These are phyloP conservation scores for Clitoria ternatea DNA, from an alignment of 306 rosid species.

Conservation along the genomic window DNA sequence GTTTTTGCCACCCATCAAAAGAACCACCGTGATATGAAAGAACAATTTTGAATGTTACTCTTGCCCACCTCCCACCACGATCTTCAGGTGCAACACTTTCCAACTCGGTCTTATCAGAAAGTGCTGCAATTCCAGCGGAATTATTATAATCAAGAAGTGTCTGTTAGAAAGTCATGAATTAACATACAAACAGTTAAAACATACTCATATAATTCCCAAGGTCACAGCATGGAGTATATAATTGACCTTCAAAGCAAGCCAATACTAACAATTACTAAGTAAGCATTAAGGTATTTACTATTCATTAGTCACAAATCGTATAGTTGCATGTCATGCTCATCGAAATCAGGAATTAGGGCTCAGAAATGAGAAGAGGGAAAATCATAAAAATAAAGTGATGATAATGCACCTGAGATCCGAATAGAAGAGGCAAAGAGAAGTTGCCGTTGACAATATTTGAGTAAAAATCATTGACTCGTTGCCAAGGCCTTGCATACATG, in stretches of 20 bases:
- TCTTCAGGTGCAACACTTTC: constrained; percentile 37
- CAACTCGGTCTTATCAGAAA: constrained; percentile 36
- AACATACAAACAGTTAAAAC: constrained; percentile 10
- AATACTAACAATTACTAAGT: not conserved
- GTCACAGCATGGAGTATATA: not conserved
- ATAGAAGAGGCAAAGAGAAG: constrained; percentile 41
- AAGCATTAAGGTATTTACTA: not conserved
- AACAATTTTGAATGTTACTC: constrained; percentile 66
- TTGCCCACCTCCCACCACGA: constrained; percentile 83
- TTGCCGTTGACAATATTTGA: constrained; percentile 44
- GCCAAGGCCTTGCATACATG: constrained; percentile 80
- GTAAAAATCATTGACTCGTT: constrained; percentile 61
- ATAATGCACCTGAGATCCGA: constrained; percentile 40
- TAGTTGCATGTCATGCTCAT: too few species aligned
- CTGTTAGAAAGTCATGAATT: constrained; percentile 35
- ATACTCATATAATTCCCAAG: not conserved
- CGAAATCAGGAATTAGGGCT: constrained; percentile 18
- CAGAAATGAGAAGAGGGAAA: not conserved
- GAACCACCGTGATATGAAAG: constrained; percentile 79
- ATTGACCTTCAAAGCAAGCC: not conserved
- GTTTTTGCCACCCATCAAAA: constrained; percentile 98
- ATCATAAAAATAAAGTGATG: not conserved
- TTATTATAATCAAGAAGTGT: constrained; percentile 35
- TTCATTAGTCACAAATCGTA: too few species aligned
- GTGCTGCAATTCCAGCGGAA: constrained; percentile 39